Evolutionary conservation across 345 rosid genomes (phyloP).

Genomic region (sweet orange (Citrus sinensis)): DNA sequence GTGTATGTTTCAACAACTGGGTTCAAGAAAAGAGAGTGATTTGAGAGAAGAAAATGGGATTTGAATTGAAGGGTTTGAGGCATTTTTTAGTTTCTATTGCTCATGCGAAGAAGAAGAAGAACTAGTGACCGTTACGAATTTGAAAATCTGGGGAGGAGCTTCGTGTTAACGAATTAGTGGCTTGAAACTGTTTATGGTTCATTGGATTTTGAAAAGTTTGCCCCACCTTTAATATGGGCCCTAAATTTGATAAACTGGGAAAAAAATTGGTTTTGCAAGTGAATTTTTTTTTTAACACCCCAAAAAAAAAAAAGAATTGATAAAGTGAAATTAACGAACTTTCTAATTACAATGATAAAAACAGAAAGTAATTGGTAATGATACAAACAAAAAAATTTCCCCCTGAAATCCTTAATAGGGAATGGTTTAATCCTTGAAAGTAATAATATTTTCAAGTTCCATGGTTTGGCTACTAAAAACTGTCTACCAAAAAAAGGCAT

Average conservation of each 20-base stretch:
- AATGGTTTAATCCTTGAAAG: too few relatives aligned
- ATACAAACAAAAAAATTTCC: too few relatives aligned
- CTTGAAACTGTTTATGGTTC: background rate
- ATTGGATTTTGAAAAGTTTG: background rate
- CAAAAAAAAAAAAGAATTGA: too few relatives aligned
- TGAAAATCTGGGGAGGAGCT: background rate
- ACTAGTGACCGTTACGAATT: constrained; percentile 13
- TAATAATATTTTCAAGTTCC: too few relatives aligned
- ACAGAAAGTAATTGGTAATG: too few relatives aligned
- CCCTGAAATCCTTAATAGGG: too few relatives aligned
- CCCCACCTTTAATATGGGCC: background rate
- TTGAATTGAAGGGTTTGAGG: constrained; percentile 4
- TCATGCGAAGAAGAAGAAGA: background rate
- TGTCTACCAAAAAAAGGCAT: too few relatives aligned
- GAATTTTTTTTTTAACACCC: background rate
- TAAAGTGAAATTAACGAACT: too few relatives aligned
- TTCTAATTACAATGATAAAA: too few relatives aligned
- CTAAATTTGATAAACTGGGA: background rate
- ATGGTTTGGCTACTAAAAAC: too few relatives aligned
- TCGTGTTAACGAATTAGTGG: background rate
- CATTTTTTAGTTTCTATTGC: constrained; percentile 7
- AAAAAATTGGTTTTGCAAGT: background rate
- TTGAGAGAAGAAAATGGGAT: constrained; percentile 15
- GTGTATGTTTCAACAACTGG: constrained; percentile 3
- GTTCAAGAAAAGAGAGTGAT: background rate